phyloP scores from a whole-genome alignment of 2,329 filamentous ascomycete species.

The Phyllosticta citribraziliensis region DNA sequence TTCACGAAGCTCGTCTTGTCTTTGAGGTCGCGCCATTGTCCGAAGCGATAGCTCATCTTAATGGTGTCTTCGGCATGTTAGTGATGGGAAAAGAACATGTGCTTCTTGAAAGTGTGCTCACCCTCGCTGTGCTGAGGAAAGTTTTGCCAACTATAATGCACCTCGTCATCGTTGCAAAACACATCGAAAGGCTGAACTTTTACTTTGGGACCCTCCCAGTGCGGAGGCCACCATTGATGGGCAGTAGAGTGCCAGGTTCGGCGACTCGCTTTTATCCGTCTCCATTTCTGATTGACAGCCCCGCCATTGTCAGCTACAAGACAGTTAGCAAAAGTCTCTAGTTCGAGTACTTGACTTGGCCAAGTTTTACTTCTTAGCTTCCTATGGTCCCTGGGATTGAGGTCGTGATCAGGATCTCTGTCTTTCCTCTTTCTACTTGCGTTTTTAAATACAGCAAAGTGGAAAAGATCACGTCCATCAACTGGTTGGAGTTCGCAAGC shows the following conservation, averaged over 20 bases:
- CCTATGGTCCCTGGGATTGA: neutral
- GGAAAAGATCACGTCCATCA: neutral
- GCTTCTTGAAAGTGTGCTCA: neutral
- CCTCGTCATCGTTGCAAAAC: conserved; percentile 1
- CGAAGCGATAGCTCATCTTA: neutral
- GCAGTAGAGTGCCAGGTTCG: neutral
- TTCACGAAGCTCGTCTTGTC: neutral
- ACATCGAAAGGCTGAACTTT: neutral
- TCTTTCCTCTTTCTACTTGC: neutral
- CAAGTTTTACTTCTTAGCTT: neutral
- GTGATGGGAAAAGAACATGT: neutral
- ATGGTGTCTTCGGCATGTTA: neutral
- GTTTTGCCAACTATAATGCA: neutral
- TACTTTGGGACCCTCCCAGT: neutral
- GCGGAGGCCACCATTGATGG: neutral
- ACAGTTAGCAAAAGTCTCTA: neutral
- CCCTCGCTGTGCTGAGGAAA: neutral
- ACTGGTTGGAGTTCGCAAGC: neutral
- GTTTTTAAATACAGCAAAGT: neutral
- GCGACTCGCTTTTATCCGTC: neutral
- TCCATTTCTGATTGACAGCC: neutral
- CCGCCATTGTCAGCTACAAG: neutral
- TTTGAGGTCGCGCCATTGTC: neutral
- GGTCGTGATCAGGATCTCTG: neutral
- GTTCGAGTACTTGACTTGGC: neutral